Evolutionary conservation across 2,329 filamentous ascomycete genomes (phyloP).

Genomic region (Colletotrichum orbiculare): DNA sequence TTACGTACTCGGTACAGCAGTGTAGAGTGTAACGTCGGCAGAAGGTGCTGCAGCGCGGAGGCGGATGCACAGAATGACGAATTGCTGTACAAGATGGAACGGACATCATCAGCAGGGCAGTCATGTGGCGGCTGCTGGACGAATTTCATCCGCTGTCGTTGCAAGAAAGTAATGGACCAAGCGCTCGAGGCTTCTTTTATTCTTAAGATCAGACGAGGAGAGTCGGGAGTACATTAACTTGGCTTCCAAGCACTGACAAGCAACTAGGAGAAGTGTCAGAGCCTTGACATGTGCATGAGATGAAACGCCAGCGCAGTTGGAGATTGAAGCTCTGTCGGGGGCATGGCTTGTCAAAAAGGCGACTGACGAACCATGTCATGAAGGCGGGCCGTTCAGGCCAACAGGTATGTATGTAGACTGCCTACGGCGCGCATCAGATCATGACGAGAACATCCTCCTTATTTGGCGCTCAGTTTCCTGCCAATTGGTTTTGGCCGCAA

Average conservation of each 20-base stretch:
- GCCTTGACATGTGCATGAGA: conserved; percentile 1
- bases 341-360: background rate
- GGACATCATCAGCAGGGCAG: no score
- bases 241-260: background rate
- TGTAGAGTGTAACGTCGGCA: no score
- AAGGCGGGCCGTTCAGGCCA: background rate
- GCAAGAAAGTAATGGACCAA: conserved; percentile 8
- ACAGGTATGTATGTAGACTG: no score
- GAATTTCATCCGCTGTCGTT: background rate
- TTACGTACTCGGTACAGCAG: no score
- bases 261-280: conserved; percentile 13
- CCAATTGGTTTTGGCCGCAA: no score
- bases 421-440: no score
- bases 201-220: conserved; percentile 18
- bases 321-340: conserved; percentile 7
- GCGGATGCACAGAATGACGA: no score
- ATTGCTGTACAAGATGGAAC: no score
- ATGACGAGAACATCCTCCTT: no score
- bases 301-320: conserved; percentile 10
- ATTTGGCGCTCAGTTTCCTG: no score
- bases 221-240: conserved; percentile 1
- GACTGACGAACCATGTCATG: conserved; percentile 22
- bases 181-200: background rate
- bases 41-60: no score
- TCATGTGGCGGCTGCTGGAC: background rate